Base-by-base conservation (phyloP, 306 rosid species). In the Ormosia emarginata region DNA sequence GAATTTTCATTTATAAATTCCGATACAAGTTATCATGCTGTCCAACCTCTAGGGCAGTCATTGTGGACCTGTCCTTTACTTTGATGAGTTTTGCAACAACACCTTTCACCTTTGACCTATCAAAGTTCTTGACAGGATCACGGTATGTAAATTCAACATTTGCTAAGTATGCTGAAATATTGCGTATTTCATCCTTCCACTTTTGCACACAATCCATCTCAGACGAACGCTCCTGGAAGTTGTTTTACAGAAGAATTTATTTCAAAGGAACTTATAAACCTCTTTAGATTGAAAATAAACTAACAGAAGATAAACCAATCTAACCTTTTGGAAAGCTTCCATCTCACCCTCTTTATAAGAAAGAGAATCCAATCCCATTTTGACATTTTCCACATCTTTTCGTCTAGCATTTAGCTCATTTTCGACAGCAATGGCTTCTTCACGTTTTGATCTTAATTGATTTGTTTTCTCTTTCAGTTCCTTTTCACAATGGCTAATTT, bases 21-120 rank as follows among this genome's bases (percentile, higher is more conserved):
- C 58, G 69, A 32, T 36, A 67, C 37, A 59, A 59, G 43, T 50
- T 56, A 63, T 59, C 49, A 67, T 1, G 85, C 43, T 29, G 36
- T 70, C 88, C 80, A 64, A 95, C 99, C 99, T 95, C 98, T 66
- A 95, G 87, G 88, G 99, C 99, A 55, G 98, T 95, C 97, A 90
- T 87, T 4, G 98, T 80, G 39, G 91, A 81, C 61, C 88, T 82
- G 77, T 95, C 98, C 85, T 90, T 95, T 57, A 95, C 98, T 92
- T 93, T 88, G 72, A 95, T 86, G 70, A 95, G 97, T 84, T 88
- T 93, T 79, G 99, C 98, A 83, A 95, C 93, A 57, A 95, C 98
- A 36, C 99, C 99, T 87, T 91, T 95, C 81, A 93, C 98, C 89
- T 88, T 95, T 44, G 98, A 90, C 89, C 99, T 88, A 61, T 93